Base-by-base conservation (phyloP, 441 rosid species). In the Omphalea diandra region DNA sequence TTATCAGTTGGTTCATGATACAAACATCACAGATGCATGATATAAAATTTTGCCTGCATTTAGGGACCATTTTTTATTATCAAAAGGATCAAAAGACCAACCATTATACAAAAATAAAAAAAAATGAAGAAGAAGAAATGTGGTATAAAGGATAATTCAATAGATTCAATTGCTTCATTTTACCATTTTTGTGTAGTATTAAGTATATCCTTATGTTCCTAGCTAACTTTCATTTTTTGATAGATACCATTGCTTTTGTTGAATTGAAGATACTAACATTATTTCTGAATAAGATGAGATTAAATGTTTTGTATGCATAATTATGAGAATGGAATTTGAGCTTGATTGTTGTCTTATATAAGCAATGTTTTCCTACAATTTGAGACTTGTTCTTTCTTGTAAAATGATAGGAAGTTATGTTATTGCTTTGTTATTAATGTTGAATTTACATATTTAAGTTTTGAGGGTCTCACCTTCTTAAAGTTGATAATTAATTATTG, bases 41-140 rank as follows among this genome's bases (percentile, higher is more conserved):
- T 67, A 60, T 18, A 9, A 49, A 57, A 7, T 46, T 32, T 59
- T 59, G 46, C 5, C 22, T 15, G 14, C 70, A 65, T 2, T 15
- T 31, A 50, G 58, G 75, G 76, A 73, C 76, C 76, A 73, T 44
- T 44, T 14, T n/a, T 22, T 31, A 33, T 24, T n/a, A 26, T 11
- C 41, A 2, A 47, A 57, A 40, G 40, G 14, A 41, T 2, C 24
- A 35, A 40, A 54, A 20, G 33, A 53, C 65, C 53, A 36, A 41
- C 63, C n/a, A n/a, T 57, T 54, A 36, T 31, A n/a, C n/a, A n/a
- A n/a, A n/a, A n/a, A n/a, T n/a, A n/a, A n/a, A n/a, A n/a, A n/a
- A n/a, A n/a, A n/a, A n/a, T n/a, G n/a, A n/a, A n/a, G n/a, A n/a
- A n/a, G n/a, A 36, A 65, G 59, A 69, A 59, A 56, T 33, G 27